These are phyloP conservation scores for Phytophthora macrochlamydospora DNA, from an alignment of 352 stramenopile genomes.

Conservation along the genomic window DNA sequence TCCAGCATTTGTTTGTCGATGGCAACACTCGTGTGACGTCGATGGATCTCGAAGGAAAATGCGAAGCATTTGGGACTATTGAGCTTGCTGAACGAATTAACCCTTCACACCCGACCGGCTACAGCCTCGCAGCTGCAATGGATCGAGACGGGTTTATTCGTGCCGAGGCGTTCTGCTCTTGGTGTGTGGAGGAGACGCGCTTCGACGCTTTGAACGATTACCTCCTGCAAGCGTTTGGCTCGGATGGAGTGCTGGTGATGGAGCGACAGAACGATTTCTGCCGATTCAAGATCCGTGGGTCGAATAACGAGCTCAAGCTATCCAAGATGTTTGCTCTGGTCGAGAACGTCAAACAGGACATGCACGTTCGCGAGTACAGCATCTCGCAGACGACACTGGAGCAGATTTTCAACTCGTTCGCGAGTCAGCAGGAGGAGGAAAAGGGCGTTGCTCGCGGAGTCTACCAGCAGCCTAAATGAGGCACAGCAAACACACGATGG, in stretches of 20 bases:
- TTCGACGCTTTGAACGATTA: constrained; percentile 40
- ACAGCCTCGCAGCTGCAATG: constrained; percentile 51
- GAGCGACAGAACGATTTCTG: constrained; percentile 61
- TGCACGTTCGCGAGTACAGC: constrained; percentile 82
- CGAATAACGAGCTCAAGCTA: constrained; percentile 42
- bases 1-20: constrained; percentile 19
- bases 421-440: constrained; percentile 61
- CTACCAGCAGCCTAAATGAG: constrained; percentile 3
- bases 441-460: constrained; percentile 29
- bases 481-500: too few relatives aligned
- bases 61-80: constrained; percentile 41
- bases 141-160: constrained; percentile 46
- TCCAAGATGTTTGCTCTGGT: constrained; percentile 74
- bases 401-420: constrained; percentile 91
- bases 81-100: constrained; percentile 40
- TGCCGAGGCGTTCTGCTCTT: constrained; percentile 49
- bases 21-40: constrained; percentile 31
- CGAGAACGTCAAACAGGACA: constrained; percentile 47
- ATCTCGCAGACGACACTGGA: constrained; percentile 87
- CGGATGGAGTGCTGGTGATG: constrained; percentile 27
- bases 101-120: constrained; percentile 55
- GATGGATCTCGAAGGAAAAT: constrained; percentile 32
- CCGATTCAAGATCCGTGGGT: constrained; percentile 64
- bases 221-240: constrained; percentile 33
- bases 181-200: constrained; percentile 61